phyloP scores from a whole-genome alignment of 345 rosid genomes.

The Geranium brycei region DNA sequence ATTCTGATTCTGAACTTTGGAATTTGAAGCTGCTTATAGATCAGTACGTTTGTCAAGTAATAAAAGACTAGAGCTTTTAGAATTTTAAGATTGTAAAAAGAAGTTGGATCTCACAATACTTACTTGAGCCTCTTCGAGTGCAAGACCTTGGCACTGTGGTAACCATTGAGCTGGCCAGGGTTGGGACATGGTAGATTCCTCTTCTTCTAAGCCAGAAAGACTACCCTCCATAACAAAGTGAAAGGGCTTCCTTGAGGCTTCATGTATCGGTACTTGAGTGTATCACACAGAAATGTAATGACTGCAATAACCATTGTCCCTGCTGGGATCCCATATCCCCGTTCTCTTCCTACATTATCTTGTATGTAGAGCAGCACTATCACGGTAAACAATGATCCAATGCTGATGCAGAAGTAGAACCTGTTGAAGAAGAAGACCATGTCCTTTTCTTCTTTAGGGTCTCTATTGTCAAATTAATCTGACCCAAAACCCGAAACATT shows the following conservation, averaged over 20 bases:
- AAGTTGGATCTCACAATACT: constrained; percentile 8
- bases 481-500: constrained; percentile 91
- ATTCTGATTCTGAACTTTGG: too few relatives aligned
- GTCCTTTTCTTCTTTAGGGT: constrained; percentile 72
- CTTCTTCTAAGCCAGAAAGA: constrained; percentile 70
- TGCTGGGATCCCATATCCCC: constrained; percentile 87
- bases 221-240: constrained; percentile 64
- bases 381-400: constrained; percentile 71
- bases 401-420: constrained; percentile 55
- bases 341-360: constrained; percentile 83
- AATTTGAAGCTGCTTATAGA: too few relatives aligned
- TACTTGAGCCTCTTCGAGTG: constrained; percentile 47
- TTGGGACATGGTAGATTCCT: constrained; percentile 33
- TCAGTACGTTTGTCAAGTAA: too few relatives aligned
- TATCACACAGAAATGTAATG: constrained; percentile 44
- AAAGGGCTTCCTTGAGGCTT: constrained; percentile 79
- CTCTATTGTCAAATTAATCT: constrained; percentile 60
- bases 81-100: too few relatives aligned
- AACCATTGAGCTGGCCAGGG: constrained; percentile 45
- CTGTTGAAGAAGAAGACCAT: constrained; percentile 71
- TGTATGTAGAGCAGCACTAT: constrained; percentile 70
- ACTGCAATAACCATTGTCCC: constrained; percentile 67
- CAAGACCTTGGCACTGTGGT: constrained; percentile 39
- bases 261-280: constrained; percentile 51
- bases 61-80: too few relatives aligned